Evolutionary conservation across 129 eudicot genomes (phyloP), one percentile per base, ranked within the genome.

Genomic region (Centaurea solstitialis): DNA sequence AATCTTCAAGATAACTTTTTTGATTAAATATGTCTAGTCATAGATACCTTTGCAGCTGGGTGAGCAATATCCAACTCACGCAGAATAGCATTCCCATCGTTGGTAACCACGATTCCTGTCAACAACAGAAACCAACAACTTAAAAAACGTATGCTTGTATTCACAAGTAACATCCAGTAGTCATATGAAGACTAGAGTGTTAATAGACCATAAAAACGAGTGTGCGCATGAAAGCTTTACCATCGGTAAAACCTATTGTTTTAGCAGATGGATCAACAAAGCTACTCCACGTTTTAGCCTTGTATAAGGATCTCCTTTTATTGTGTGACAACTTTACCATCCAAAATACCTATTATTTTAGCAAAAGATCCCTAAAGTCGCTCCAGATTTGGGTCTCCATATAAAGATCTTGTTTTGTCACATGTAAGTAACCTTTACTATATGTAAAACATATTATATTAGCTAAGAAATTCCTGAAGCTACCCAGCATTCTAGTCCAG

Each of bases 31-130:
- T 6, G 75, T 70, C 39, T 2, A 3, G 20, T 3, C 57, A 75
- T 61, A 26, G 4, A 50, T 85, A 87, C 99, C 98, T 95, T 95
- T 23, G 99, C 99, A 80, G 99, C 99, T 6, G 99, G 99, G 73
- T 95, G 99, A 76, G 99, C 98, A 87, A 95, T 84, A 88, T 95
- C 98, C 82, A 95, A 68, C 86, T 95, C 99, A 22, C 99, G 93
- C 57, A 95, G 80, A 71, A 95, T 95, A 47, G 99, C 99, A 85
- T 92, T 95, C 77, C 99, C 99, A 26, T 95, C 99, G 85, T 95
- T 95, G 6, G 99, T 95, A 72, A 95, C 99, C 22, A 95, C 99
- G 71, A 95, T 95, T 68, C 99, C 99, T 95, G 85, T 13, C 23
- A 71, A 4, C 35, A 62, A 61, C 15, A 53, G 18, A 28, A 9